A percentile compares a stretch with the other conserved stretches of the same genome.
Evolutionary conservation across 23 red algal genomes (phyloP).

Genomic region (Chondrus crispus): DNA sequence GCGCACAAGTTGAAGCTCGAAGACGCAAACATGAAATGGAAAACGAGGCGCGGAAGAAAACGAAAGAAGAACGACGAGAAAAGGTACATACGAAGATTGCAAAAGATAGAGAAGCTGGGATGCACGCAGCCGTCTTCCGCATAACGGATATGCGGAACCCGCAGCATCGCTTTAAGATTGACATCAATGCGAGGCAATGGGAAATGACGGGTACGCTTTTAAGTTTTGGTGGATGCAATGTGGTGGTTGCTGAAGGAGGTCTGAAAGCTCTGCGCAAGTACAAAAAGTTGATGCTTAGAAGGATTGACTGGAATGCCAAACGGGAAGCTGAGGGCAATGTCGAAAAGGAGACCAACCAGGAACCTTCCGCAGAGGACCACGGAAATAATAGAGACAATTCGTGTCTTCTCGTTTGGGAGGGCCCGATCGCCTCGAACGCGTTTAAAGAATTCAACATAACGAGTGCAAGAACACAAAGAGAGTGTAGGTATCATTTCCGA

Average conservation of each 20-base stretch:
- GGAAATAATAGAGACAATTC: not conserved
- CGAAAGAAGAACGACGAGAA: constrained; percentile 54
- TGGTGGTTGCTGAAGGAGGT: constrained; percentile 79
- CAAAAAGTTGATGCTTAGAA: constrained; percentile 65
- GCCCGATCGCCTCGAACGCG: not conserved
- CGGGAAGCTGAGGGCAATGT: not conserved
- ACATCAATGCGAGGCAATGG: constrained; percentile 61
- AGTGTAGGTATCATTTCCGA: constrained; percentile 51
- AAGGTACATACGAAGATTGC: constrained; percentile 44
- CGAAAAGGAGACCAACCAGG: not conserved
- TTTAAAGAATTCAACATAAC: constrained; percentile 59
- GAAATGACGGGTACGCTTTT: constrained; percentile 53
- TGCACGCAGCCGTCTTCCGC: constrained; percentile 69
- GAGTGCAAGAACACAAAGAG: constrained; percentile 11
- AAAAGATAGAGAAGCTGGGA: constrained; percentile 46
- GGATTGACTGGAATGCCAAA: constrained; percentile 65
- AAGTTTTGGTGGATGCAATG: constrained; percentile 22
- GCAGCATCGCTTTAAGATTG: constrained; percentile 72
- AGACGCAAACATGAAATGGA: constrained; percentile 53
- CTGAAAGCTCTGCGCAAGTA: constrained; percentile 72
- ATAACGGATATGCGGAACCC: constrained; percentile 24
- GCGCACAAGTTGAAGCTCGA: constrained; percentile 63
- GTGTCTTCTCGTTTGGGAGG: constrained; percentile 70
- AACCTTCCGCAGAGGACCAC: not conserved
- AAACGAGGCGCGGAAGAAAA: constrained; percentile 81